Conservation (phyloP, 73 alveolate species). For the Diophrys appendiculata region DNA sequence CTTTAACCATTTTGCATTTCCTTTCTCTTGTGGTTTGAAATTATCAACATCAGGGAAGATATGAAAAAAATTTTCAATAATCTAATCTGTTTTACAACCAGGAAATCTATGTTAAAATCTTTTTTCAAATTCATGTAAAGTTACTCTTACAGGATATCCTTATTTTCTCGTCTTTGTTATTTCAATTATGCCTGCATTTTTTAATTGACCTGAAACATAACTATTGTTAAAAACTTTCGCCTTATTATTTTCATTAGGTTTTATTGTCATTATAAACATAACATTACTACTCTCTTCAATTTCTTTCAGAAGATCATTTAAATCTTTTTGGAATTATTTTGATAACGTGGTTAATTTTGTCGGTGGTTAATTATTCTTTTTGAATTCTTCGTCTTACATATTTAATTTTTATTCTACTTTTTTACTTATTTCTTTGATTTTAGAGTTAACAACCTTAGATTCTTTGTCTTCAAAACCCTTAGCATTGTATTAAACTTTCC, state of each 20-base stretch:
- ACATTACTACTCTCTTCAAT: constrained; percentile 78
- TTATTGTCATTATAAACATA: constrained; percentile 89
- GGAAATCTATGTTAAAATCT: too few species aligned
- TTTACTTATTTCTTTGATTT: too few species aligned
- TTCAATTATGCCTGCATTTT: constrained; percentile 95
- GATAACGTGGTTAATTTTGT: too few species aligned
- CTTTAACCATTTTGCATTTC: too few species aligned
- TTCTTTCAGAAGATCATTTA: constrained; percentile 73
- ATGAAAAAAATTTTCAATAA: too few species aligned
- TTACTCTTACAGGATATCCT: constrained; percentile 75
- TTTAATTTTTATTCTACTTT: too few species aligned
- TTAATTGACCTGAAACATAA: constrained; percentile 81
- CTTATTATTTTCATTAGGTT: constrained; percentile 81
- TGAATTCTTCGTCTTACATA: too few species aligned
- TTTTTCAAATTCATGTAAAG: constrained; percentile 86
- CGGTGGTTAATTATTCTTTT: too few species aligned
- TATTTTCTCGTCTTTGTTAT: constrained; percentile 89
- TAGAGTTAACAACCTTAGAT: constrained; percentile 80
- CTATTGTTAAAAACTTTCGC: constrained; percentile 78
- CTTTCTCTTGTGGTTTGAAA: too few species aligned
- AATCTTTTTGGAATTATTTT: too few species aligned
- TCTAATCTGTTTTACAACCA: too few species aligned
- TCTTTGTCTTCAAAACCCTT: constrained; percentile 88
- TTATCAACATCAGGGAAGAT: too few species aligned
- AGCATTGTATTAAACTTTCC: constrained; percentile 80